Percentiles rank a stretch among this genome's conserved stretches.
Evolutionary conservation across 441 rosid species (phyloP).

Genomic region (Isatis lusitanica): DNA sequence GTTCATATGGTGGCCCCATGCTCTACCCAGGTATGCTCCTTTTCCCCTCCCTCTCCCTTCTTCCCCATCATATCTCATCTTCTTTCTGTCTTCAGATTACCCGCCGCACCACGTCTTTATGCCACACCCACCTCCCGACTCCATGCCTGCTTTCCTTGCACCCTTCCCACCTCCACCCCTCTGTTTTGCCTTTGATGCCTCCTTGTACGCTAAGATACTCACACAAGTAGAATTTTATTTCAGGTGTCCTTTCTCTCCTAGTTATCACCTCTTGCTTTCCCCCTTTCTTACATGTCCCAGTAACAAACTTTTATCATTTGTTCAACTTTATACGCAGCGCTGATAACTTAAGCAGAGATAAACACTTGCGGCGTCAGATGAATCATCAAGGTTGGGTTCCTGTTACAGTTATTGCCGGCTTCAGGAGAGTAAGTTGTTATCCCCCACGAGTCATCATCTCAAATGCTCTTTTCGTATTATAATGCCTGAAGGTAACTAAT

Average conservation of each 20-base stretch:
- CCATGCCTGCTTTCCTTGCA: slow-evolving; percentile 25
- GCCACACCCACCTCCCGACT: slow-evolving; percentile 40
- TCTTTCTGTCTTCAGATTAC: slow-evolving; percentile 36
- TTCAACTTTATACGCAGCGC: slow-evolving; percentile 48
- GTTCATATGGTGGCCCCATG: slow-evolving; percentile 55
- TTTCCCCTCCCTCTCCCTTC: neutral
- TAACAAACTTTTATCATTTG: neutral
- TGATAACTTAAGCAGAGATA: slow-evolving; percentile 74
- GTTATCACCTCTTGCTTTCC: neutral
- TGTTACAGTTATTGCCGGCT: slow-evolving; percentile 67
- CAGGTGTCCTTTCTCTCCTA: slow-evolving; percentile 50
- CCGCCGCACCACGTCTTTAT: slow-evolving; percentile 13
- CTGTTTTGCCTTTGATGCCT: slow-evolving; percentile 47
- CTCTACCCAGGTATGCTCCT: slow-evolving; percentile 56
- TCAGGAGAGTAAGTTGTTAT: slow-evolving; percentile 66
- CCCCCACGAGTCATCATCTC: slow-evolving; percentile 6
- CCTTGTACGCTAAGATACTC: slow-evolving; percentile 53
- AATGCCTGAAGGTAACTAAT: neutral
- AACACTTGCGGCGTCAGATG: slow-evolving; percentile 75
- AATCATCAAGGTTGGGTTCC: slow-evolving; percentile 89
- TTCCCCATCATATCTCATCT: slow-evolving; percentile 16
- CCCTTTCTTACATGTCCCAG: neutral
- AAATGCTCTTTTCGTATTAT: neutral
- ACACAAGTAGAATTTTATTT: slow-evolving; percentile 78
- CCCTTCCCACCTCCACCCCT: slow-evolving; percentile 42